Percentiles rank a stretch among this genome's conserved stretches.
Conservation (phyloP, 2,329 filamentous ascomycete genomes). For the Diaporthe sp. region DNA sequence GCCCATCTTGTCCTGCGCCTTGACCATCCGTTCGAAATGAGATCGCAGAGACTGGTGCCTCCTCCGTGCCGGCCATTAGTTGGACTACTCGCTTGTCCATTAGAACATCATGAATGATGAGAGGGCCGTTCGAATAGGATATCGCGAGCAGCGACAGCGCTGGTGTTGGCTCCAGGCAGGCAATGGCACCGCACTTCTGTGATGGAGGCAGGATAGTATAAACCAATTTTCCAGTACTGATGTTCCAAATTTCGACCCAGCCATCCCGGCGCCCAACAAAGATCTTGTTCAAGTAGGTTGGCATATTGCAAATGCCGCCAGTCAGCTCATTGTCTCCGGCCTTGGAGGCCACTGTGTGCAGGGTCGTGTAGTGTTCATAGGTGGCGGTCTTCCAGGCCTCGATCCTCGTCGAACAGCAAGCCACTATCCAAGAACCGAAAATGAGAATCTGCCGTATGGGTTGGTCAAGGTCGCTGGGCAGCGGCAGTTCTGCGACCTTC, state of each 20-base stretch:
- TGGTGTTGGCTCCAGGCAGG: constrained; percentile 86
- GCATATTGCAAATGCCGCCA: constrained; percentile 86
- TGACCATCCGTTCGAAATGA: constrained; percentile 91
- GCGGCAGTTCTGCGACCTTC: constrained; percentile 80
- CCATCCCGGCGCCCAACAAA: constrained; percentile 91
- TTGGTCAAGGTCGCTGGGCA: constrained; percentile 75
- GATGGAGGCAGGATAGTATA: constrained; percentile 88
- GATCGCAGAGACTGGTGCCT: constrained; percentile 81
- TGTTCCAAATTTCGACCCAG: constrained; percentile 96
- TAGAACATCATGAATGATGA: constrained; percentile 86
- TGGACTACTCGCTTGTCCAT: constrained; percentile 80
- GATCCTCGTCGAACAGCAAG: constrained; percentile 79
- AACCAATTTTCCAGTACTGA: constrained; percentile 90
- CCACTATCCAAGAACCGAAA: constrained; percentile 93
- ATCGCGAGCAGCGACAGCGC: constrained; percentile 89
- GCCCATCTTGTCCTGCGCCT: constrained; percentile 89
- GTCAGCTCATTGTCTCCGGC: constrained; percentile 78
- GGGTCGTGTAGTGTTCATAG: constrained; percentile 90
- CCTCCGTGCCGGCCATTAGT: constrained; percentile 75
- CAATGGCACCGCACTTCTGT: constrained; percentile 82
- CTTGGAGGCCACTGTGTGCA: constrained; percentile 71
- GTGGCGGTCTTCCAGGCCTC: constrained; percentile 91
- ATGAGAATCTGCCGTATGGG: constrained; percentile 83
- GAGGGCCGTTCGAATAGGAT: constrained; percentile 83
- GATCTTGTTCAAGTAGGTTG: constrained; percentile 96